phyloP scores from a whole-genome alignment of 192 early-diverging fungal species.

The Mortierella claussenii region DNA sequence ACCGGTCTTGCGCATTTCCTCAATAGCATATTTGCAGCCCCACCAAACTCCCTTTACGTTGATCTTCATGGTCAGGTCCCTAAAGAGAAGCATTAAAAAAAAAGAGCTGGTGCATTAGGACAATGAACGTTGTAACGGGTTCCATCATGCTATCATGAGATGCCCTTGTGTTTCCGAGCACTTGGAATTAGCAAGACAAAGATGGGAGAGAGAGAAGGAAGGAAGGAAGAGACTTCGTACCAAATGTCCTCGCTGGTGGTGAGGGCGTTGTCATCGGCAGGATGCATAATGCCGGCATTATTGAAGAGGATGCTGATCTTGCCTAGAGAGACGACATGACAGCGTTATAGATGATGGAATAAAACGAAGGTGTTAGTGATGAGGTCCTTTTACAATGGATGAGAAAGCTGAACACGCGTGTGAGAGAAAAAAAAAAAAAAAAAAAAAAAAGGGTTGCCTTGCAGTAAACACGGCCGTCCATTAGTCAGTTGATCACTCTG shows the following conservation, averaged over 20 bases:
- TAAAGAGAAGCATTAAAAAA: constrained; percentile 14
- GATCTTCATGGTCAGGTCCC: constrained; percentile 78
- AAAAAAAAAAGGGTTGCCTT: too few relatives aligned
- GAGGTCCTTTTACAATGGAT: too few relatives aligned
- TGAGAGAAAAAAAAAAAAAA: too few relatives aligned
- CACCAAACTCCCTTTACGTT: constrained; percentile 93
- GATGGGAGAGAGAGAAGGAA: background rate
- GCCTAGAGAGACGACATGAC: constrained; percentile 63
- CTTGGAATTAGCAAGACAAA: background rate
- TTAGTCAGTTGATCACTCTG: too few relatives aligned
- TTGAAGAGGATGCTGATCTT: constrained; percentile 87
- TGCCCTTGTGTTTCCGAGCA: too few relatives aligned
- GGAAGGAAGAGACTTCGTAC: constrained; percentile 62
- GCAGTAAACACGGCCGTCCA: too few relatives aligned
- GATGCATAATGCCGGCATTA: constrained; percentile 90
- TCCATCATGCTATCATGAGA: too few relatives aligned
- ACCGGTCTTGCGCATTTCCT: constrained; percentile 76
- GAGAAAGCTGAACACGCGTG: too few relatives aligned
- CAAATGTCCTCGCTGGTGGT: constrained; percentile 82
- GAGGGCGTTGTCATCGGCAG: constrained; percentile 79
- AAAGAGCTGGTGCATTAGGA: background rate
- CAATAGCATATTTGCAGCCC: constrained; percentile 85
- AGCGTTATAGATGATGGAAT: too few relatives aligned
- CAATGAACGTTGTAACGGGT: background rate
- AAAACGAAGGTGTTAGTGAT: too few relatives aligned